Percentiles rank a stretch among this genome's conserved stretches.
These are phyloP conservation scores for Irpex sp. DNA, from an alignment of 1,284 basidiomycete species.

Conservation along the genomic window DNA sequence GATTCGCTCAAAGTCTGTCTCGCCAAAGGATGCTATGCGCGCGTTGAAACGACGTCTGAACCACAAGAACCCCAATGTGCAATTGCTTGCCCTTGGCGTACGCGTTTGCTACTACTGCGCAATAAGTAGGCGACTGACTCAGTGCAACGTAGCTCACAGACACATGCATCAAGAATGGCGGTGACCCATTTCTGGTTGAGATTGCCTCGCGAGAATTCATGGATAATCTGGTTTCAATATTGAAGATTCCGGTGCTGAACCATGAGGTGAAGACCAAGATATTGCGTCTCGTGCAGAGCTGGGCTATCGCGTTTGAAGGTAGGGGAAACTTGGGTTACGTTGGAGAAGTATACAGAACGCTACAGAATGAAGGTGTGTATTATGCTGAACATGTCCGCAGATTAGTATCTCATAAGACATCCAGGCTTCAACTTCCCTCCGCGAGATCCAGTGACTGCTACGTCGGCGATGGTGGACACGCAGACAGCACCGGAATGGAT, in stretches of 20 bases:
- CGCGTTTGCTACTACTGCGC: constrained; percentile 27
- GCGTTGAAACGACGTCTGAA: constrained; percentile 84
- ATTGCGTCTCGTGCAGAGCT: constrained; percentile 83
- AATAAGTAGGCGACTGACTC: background rate
- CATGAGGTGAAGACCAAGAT: constrained; percentile 84
- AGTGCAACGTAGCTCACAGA: constrained; percentile 70
- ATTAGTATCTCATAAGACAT: constrained; percentile 1
- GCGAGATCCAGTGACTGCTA: constrained; percentile 64
- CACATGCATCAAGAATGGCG: constrained; percentile 96
- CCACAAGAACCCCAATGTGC: constrained; percentile 96
- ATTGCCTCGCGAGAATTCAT: constrained; percentile 89
- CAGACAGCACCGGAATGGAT: constrained; percentile 94
- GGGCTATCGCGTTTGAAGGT: constrained; percentile 88
- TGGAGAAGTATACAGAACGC: constrained; percentile 75
- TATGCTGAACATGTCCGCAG: background rate
- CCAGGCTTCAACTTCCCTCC: constrained; percentile 82
- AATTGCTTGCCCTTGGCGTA: constrained; percentile 83
- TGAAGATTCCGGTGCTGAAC: constrained; percentile 72
- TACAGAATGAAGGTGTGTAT: constrained; percentile 66
- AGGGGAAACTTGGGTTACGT: constrained; percentile 77
- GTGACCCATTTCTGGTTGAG: constrained; percentile 86
- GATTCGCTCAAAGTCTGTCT: constrained; percentile 88
- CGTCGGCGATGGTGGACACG: constrained; percentile 83
- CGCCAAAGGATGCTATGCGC: constrained; percentile 85
- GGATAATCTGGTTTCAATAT: constrained; percentile 85